A percentile compares a stretch with the other conserved stretches of the same genome.
Evolutionary conservation across 1,139 yeast species (phyloP).

Genomic region (Zygoascus sp.): DNA sequence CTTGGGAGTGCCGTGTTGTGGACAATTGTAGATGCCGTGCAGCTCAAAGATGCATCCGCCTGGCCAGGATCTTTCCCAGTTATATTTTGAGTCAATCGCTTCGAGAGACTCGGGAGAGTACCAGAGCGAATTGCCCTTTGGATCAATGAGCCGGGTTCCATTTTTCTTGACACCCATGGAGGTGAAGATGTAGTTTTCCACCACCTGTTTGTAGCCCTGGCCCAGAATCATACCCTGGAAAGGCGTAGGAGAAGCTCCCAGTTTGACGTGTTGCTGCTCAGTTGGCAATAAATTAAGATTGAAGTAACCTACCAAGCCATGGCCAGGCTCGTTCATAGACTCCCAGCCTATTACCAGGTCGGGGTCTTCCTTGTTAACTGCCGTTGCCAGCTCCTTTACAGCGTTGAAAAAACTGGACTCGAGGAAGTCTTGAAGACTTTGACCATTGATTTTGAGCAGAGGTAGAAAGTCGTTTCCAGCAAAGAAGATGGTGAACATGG

Average conservation of each 20-base stretch:
- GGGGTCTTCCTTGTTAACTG: slow-evolving; percentile 53
- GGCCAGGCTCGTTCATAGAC: slow-evolving; percentile 81
- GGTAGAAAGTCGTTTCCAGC: slow-evolving; percentile 71
- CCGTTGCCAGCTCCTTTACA: slow-evolving; percentile 49
- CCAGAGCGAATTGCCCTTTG: slow-evolving; percentile 70
- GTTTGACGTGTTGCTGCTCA: slow-evolving; percentile 29
- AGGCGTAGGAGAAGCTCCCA: slow-evolving; percentile 32
- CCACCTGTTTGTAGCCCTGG: slow-evolving; percentile 64
- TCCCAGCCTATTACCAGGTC: slow-evolving; percentile 70
- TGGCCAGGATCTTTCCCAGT: slow-evolving; percentile 70
- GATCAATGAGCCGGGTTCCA: slow-evolving; percentile 54
- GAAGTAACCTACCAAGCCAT: slow-evolving; percentile 30
- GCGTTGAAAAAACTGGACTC: slow-evolving; percentile 61
- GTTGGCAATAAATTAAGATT: slow-evolving; percentile 28
- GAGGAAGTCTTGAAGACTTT: slow-evolving; percentile 72
- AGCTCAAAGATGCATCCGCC: slow-evolving; percentile 80
- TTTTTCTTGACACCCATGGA: slow-evolving; percentile 66
- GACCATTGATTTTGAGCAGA: slow-evolving; percentile 60
- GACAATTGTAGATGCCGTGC: slow-evolving; percentile 68
- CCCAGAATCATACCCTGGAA: slow-evolving; percentile 47
- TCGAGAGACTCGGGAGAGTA: slow-evolving; percentile 35
- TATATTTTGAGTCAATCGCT: slow-evolving; percentile 56
- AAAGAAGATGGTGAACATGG: slow-evolving; percentile 82
- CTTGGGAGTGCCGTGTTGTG: slow-evolving; percentile 23
- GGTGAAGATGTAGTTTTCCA: slow-evolving; percentile 62